Percentiles rank a stretch among this genome's conserved stretches.
phyloP scores from a whole-genome alignment of 202 grass and related monocot genomes.

The Hordeum pubiflorum region DNA sequence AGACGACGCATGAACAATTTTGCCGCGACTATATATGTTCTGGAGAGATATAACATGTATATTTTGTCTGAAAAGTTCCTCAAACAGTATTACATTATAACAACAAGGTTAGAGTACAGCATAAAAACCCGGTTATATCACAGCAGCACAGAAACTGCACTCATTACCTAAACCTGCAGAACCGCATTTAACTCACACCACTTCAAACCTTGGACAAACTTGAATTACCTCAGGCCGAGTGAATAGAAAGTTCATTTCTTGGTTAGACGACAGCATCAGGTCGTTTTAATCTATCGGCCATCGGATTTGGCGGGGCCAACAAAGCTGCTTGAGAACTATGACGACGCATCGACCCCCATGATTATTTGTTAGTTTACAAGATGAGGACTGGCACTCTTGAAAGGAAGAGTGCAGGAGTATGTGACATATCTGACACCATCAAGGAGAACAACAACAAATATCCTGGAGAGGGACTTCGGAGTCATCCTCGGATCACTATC shows the following conservation, averaged over 20 bases:
- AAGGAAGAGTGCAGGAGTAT: constrained; percentile 94
- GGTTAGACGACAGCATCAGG: constrained; percentile 26
- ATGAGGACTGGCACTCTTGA: constrained; percentile 63
- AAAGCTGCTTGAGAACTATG: background rate
- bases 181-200: constrained; percentile 6
- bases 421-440: constrained; percentile 95
- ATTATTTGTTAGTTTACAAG: constrained; percentile 57
- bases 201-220: constrained; percentile 41
- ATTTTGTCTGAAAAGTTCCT: constrained; percentile 5
- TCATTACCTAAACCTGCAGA: background rate
- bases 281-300: constrained; percentile 6
- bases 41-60: background rate
- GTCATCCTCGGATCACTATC: constrained; percentile 67
- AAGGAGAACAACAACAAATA: constrained; percentile 91
- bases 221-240: constrained; percentile 36
- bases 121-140: background rate
- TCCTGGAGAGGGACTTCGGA: constrained; percentile 55
- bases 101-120: constrained; percentile 15
- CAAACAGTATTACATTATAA: constrained; percentile 18
- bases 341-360: background rate
- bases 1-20: background rate
- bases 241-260: constrained; percentile 22
- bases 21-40: background rate
- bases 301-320: background rate
- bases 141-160: constrained; percentile 29